A percentile compares a stretch with the other conserved stretches of the same genome.
Conservation (phyloP, 2,329 filamentous ascomycete species). For the Penicillium verrucosum region DNA sequence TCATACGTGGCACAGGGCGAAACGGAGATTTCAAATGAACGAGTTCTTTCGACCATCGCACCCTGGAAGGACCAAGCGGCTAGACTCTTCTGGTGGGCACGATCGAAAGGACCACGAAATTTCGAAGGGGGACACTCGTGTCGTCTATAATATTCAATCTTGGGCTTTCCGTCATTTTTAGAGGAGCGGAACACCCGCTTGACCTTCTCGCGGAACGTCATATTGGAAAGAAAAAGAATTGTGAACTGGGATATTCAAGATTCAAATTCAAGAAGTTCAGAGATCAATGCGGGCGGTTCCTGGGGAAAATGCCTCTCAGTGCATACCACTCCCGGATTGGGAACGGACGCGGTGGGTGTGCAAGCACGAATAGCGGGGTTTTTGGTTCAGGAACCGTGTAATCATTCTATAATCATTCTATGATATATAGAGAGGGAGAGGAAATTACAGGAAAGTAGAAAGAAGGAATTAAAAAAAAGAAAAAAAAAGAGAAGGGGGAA, state of each 20-base stretch:
- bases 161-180: constrained; percentile 31
- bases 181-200: constrained; percentile 35
- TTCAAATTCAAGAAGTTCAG: constrained; percentile 2
- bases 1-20: constrained; percentile 37
- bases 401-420: constrained; percentile 37
- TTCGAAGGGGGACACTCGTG: constrained; percentile 49
- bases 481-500: background rate
- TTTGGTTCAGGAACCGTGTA: constrained; percentile 14
- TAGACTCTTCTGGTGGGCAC: constrained; percentile 43
- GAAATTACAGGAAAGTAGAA: background rate
- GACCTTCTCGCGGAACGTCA: constrained; percentile 41
- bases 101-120: constrained; percentile 48
- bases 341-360: constrained; percentile 31
- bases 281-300: constrained; percentile 15
- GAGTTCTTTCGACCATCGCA: constrained; percentile 34
- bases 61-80: constrained; percentile 45
- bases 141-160: constrained; percentile 49
- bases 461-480: background rate
- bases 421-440: background rate
- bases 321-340: constrained; percentile 30
- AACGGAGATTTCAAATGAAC: constrained; percentile 37
- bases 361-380: constrained; percentile 32
- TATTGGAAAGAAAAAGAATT: constrained; percentile 19
- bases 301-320: constrained; percentile 25
- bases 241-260: constrained; percentile 6